Evolutionary conservation across 2,329 filamentous ascomycete species (phyloP), one percentile per base, ranked within the genome.

Genomic region (Rutstroemia sydowiana): DNA sequence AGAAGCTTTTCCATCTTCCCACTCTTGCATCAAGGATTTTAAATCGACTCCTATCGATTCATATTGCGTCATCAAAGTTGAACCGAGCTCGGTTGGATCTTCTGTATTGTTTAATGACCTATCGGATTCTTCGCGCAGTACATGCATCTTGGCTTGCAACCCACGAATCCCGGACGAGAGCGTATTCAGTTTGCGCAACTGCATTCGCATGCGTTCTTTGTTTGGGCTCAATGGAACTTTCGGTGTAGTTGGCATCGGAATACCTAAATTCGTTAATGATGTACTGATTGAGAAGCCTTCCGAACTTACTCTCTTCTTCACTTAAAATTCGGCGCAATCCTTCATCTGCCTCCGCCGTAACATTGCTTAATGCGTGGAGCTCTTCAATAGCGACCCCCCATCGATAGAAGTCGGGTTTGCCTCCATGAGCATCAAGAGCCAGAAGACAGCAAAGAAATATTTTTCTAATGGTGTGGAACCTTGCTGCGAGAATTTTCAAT

Each of bases 31-130:
- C 45, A 95, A 72, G 40, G 84, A 79, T 66, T 85, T 85, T 41
- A 98, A 76, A 64, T 98, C 93, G 23, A 84, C 76, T 2, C 93
- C 93, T 57, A 98, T 95, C 4, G 90, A 92, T 52, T 98, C 93
- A 68, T 97, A 98, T 64, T 97, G 93, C 20, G 83, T 72, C 76
- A 95, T 84, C 36, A 97, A 76, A 56, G 82, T 84, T 0, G 84
- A 79, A 0, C 87, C 88, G 14, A 95, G 77, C 59, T 95, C 87
- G 3, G 82, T 81, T 16, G 88, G 81, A 60, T 85, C 81, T 53
- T 77, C 75, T 34, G 87, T 82, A 60, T 85, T 82, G 62, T 95
- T 87, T 26, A 95, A 70, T 40, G 82, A 82, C 55, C 81, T 81
- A 64, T 88, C 88, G 0, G 90, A 95, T 68, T 96, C 90, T 67